phyloP scores from a whole-genome alignment of 805 yeast genomes.

The Candida michaelii region DNA sequence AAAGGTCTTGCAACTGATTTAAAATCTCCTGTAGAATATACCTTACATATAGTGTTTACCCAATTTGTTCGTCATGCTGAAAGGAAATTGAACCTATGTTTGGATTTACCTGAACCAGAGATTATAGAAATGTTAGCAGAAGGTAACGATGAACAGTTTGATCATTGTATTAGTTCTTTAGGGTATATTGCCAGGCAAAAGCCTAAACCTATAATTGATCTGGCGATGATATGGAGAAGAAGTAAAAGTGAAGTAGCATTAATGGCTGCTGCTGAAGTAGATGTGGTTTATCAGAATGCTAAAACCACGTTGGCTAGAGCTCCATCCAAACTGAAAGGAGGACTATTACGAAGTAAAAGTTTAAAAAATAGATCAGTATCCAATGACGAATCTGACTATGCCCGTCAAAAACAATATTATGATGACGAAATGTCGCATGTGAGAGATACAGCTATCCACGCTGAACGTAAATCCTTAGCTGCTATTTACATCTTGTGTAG shows the following conservation, averaged over 20 bases:
- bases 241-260: slow-evolving; percentile 83
- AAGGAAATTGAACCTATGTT: slow-evolving; percentile 72
- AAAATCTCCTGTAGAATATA: slow-evolving; percentile 82
- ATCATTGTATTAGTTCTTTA: slow-evolving; percentile 77
- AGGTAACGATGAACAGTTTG: slow-evolving; percentile 85
- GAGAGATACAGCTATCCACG: slow-evolving; percentile 70
- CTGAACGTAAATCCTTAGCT: slow-evolving; percentile 82
- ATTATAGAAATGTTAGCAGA: slow-evolving; percentile 75
- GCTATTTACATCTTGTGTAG: slow-evolving; percentile 88
- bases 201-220: slow-evolving; percentile 95
- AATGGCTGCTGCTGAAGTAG: slow-evolving; percentile 44
- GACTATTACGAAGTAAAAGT: slow-evolving; percentile 41
- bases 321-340: slow-evolving; percentile 32
- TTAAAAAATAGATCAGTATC: slow-evolving; percentile 51
- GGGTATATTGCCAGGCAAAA: slow-evolving; percentile 88
- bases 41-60: slow-evolving; percentile 89
- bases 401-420: slow-evolving; percentile 24
- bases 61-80: slow-evolving; percentile 95
- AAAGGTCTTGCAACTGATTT: slow-evolving; percentile 50
- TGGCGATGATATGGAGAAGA: slow-evolving; percentile 98
- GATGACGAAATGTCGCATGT: slow-evolving; percentile 43
- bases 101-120: slow-evolving; percentile 77
- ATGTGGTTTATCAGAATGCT: slow-evolving; percentile 31
- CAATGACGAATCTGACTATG: slow-evolving; percentile 23
- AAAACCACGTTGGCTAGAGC: slow-evolving; percentile 12